Evolutionary conservation across 2,329 filamentous ascomycete genomes (phyloP).

Genomic region (Berkeleyomyces basicola): DNA sequence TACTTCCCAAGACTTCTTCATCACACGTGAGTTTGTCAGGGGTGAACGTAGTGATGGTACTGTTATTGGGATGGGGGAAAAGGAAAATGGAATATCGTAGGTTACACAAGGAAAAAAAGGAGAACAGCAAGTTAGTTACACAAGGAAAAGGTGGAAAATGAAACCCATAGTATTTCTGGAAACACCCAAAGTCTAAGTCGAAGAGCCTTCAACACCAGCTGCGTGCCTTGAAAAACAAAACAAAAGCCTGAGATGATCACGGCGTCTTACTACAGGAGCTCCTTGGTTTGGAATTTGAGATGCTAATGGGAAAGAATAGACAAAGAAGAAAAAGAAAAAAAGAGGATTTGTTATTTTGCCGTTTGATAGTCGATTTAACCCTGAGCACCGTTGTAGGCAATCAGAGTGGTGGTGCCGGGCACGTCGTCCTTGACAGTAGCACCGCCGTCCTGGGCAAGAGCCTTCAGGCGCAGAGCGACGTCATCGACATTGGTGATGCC

Average conservation of each 20-base stretch:
- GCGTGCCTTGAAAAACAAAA: neutral
- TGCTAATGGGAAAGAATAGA: neutral
- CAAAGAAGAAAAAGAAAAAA: constrained; percentile 3
- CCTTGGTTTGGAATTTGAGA: neutral
- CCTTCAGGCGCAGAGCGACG: constrained; percentile 33
- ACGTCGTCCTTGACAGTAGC: constrained; percentile 28
- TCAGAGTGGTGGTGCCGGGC: constrained; percentile 31
- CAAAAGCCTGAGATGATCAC: neutral
- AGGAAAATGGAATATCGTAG: neutral
- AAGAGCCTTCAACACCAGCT: neutral
- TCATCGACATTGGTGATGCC: constrained; percentile 27
- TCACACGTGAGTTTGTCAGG: too few species aligned
- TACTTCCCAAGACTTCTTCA: too few species aligned
- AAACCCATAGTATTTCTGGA: neutral
- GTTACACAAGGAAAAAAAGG: constrained; percentile 3
- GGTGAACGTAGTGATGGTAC: too few species aligned
- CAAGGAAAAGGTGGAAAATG: neutral
- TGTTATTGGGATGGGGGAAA: too few species aligned
- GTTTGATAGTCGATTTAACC: neutral
- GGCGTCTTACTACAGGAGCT: neutral
- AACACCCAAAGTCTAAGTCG: neutral
- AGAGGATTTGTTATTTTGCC: neutral
- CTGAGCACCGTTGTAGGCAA: constrained; percentile 37
- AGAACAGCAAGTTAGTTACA: neutral
- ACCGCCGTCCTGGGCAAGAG: constrained; percentile 32